These are phyloP conservation scores for Agrostemma githago DNA, from an alignment of 148 eudicot species.

Conservation along the genomic window DNA sequence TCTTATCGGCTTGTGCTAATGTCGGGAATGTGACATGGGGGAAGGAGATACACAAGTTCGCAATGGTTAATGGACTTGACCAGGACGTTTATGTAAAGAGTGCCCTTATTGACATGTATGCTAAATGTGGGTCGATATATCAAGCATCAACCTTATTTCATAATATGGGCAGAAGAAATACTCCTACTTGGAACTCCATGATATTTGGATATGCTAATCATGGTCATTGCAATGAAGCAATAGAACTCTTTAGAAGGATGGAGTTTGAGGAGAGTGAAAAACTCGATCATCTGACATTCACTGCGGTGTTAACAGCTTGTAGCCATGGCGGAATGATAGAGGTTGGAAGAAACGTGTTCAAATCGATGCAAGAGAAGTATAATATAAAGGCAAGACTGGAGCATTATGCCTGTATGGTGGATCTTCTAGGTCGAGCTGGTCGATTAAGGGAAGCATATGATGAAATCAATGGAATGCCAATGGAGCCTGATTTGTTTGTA, in stretches of 20 bases:
- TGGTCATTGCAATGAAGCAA: conserved; percentile 60
- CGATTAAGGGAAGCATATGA: conserved; percentile 56
- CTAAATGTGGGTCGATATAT: conserved; percentile 60
- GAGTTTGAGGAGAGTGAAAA: conserved; percentile 35
- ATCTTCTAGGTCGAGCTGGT: conserved; percentile 70
- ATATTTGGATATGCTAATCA: conserved; percentile 84
- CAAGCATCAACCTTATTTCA: conserved; percentile 58
- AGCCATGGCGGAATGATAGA: conserved; percentile 59
- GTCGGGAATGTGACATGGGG: conserved; percentile 52
- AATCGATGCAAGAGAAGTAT: conserved; percentile 49
- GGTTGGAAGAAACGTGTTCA: conserved; percentile 50
- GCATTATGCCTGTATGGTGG: conserved; percentile 87
- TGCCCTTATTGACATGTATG: conserved; percentile 80
- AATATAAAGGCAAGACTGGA: conserved; percentile 55
- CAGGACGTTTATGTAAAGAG: conserved; percentile 59
- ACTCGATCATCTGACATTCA: conserved; percentile 69
- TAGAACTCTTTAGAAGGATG: conserved; percentile 56
- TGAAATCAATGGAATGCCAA: conserved; percentile 48
- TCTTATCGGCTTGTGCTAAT: conserved; percentile 72
- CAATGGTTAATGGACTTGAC: conserved; percentile 44
- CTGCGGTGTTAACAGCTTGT: conserved; percentile 81
- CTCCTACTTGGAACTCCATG: conserved; percentile 90
- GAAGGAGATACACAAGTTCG: conserved; percentile 70
- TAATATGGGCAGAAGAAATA: conserved; percentile 44
- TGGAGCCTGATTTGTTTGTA: conserved; percentile 57